These are phyloP conservation scores for Colletotrichum incanum DNA, from an alignment of 2,329 filamentous ascomycete species.

Conservation along the genomic window DNA sequence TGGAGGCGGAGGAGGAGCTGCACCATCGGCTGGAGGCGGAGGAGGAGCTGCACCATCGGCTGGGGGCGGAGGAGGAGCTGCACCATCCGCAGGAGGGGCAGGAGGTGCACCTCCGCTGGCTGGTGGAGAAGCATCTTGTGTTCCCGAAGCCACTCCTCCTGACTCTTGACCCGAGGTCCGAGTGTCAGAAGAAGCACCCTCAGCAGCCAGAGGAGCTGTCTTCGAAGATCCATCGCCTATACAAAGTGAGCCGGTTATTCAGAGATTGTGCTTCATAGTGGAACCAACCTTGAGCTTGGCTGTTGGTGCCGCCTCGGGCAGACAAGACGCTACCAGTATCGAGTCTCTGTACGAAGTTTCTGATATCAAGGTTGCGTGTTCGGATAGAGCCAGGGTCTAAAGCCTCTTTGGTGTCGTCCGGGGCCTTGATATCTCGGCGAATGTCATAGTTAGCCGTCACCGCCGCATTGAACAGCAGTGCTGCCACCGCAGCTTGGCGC, in stretches of 20 bases:
- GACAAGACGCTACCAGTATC: slow-evolving; percentile 23
- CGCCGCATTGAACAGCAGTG: slow-evolving; percentile 34
- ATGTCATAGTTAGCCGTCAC: slow-evolving; percentile 32
- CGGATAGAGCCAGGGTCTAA: slow-evolving; percentile 18
- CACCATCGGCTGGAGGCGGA: not conserved
- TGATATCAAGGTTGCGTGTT: slow-evolving; percentile 1
- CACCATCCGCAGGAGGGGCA: slow-evolving; percentile 7
- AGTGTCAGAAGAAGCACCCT: slow-evolving; percentile 4
- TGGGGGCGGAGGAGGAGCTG: slow-evolving; percentile 23
- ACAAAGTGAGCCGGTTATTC: not conserved
- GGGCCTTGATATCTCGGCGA: slow-evolving; percentile 15
- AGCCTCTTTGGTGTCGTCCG: slow-evolving; percentile 28
- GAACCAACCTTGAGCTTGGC: slow-evolving; percentile 17
- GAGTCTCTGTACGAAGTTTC: slow-evolving; percentile 31
- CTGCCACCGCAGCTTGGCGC: slow-evolving; percentile 37
- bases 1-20: slow-evolving; percentile 8
- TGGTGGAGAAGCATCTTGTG: not conserved
- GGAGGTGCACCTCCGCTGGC: not conserved
- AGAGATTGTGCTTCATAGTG: accelerated
- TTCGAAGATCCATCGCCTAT: slow-evolving; percentile 7
- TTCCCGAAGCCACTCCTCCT: not conserved
- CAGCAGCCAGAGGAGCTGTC: slow-evolving; percentile 19
- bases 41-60: not conserved
- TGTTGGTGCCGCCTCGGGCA: not conserved
- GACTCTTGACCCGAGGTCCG: not conserved